Base-by-base conservation (phyloP, 2,329 filamentous ascomycete genomes). In the Colletotrichum nymphaeae region DNA sequence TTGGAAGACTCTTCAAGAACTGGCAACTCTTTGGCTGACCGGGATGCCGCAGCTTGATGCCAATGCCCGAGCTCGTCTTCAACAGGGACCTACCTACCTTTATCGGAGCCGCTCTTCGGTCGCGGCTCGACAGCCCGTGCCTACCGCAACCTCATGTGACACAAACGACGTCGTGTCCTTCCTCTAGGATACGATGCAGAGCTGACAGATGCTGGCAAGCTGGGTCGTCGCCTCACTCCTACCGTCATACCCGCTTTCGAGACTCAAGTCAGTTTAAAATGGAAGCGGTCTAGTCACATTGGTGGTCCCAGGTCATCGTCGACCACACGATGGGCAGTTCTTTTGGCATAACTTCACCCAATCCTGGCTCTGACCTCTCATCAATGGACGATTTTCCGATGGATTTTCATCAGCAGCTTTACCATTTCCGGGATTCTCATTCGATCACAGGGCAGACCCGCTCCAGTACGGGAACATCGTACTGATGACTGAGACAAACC, bases 401-500 rank as follows among this genome's bases (percentile, higher is more conserved):
- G 22, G 55, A 57, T 28, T 42, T 28, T 9, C 63, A 57, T 14
- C 56, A 42, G 30, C 16, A 46, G 58, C 37, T 46, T 63, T 26
- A 32, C 55, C 58, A 53, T 73, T 73, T 69, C 59, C 66, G 63
- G 69, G 52, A n/a, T 49, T 59, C 63, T 46, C 6, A n/a, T 37
- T 58, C 56, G 68, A 22, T 35, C 42, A 24, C n/a, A 26, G 46
- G 55, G 19, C 30, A 28, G 28, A n/a, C 8, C 16, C 30, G 22
- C 63, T 14, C n/a, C 66, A 52, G 37, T 16, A 68, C 58, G 58
- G 58, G 53, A 72, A 69, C 37, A 58, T 53, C 58, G 52, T n/a
- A 62, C n/a, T 56, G 22, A 53, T 24, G 53, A 69, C 69, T 72
- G 66, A 49, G 52, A 69, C 58, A 57, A 28, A n/a, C 52, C 26